A percentile compares a stretch with the other conserved stretches of the same genome.
Evolutionary conservation across 805 yeast genomes (phyloP).

Genomic region (Kluyveromyces nonfermentans): DNA sequence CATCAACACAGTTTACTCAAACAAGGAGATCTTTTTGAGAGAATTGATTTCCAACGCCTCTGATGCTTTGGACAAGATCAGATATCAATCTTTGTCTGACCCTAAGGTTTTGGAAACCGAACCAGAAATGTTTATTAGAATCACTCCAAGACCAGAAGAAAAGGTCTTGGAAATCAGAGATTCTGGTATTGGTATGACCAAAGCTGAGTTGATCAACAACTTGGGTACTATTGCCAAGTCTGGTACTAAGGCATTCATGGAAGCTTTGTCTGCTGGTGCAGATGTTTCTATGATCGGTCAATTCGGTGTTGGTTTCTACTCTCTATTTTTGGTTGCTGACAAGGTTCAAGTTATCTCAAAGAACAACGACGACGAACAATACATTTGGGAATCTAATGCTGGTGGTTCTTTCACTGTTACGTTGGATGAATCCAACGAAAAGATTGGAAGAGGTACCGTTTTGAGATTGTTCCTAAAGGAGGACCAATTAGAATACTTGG

Average conservation of each 20-base stretch:
- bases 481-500: slow-evolving; percentile 97
- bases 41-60: slow-evolving; percentile 98
- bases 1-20: slow-evolving; percentile 99
- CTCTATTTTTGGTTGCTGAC: slow-evolving; percentile 97
- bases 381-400: slow-evolving; percentile 99
- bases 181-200: slow-evolving; percentile 99
- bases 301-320: slow-evolving; percentile 99
- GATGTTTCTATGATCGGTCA: slow-evolving; percentile 99
- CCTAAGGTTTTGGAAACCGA: slow-evolving; percentile 87
- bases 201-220: slow-evolving; percentile 96
- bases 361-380: slow-evolving; percentile 98
- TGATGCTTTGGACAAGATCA: slow-evolving; percentile 97
- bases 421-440: slow-evolving; percentile 79
- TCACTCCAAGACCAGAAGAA: slow-evolving; percentile 92
- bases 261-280: slow-evolving; percentile 98
- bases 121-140: slow-evolving; percentile 94
- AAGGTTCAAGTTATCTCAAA: slow-evolving; percentile 96
- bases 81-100: slow-evolving; percentile 92
- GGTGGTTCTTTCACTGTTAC: slow-evolving; percentile 99
- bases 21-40: slow-evolving; percentile 98
- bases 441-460: slow-evolving; percentile 87
- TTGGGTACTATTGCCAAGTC: slow-evolving; percentile 99
- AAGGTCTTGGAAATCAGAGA: slow-evolving; percentile 95
- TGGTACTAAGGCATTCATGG: slow-evolving; percentile 99
- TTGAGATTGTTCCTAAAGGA: slow-evolving; percentile 96